Evolutionary conservation across 352 stramenopile genomes (phyloP).

Genomic region (Pythium pectinolyticum): DNA sequence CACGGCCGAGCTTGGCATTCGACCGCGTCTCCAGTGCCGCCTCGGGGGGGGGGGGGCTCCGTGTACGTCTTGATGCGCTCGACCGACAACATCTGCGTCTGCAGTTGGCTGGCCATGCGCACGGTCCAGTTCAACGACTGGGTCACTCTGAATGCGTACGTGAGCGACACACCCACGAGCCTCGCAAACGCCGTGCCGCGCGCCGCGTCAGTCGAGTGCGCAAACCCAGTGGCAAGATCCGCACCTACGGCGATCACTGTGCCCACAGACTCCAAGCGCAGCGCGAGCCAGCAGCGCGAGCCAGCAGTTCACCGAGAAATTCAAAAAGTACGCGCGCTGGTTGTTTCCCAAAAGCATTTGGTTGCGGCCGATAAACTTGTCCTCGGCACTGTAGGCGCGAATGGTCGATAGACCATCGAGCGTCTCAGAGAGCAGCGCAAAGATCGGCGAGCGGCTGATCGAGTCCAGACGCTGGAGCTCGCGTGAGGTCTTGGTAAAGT

Average conservation of each 20-base stretch:
- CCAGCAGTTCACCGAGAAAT: slow-evolving; percentile 78
- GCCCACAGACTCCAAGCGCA: slow-evolving; percentile 73
- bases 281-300: slow-evolving; percentile 69
- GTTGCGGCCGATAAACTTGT: slow-evolving; percentile 55
- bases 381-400: slow-evolving; percentile 67
- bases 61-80: slow-evolving; percentile 78
- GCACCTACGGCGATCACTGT: slow-evolving; percentile 62
- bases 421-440: slow-evolving; percentile 93
- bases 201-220: slow-evolving; percentile 41
- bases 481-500: slow-evolving; percentile 90
- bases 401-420: slow-evolving; percentile 95
- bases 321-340: slow-evolving; percentile 73
- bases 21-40: slow-evolving; percentile 37
- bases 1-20: slow-evolving; percentile 9
- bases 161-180: slow-evolving; percentile 67
- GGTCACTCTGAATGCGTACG: slow-evolving; percentile 79
- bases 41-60: slow-evolving; percentile 49
- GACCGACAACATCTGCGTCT: slow-evolving; percentile 79
- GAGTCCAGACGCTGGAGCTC: slow-evolving; percentile 97
- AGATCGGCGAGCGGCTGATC: slow-evolving; percentile 93
- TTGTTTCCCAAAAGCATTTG: slow-evolving; percentile 60
- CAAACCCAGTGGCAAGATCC: slow-evolving; percentile 51
- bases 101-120: slow-evolving; percentile 70
- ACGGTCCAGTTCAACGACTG: slow-evolving; percentile 80
- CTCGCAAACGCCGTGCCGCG: slow-evolving; percentile 51